Evolutionary conservation across 2,329 filamentous ascomycete species (phyloP).

Genomic region (Trichoderma oligosporum): DNA sequence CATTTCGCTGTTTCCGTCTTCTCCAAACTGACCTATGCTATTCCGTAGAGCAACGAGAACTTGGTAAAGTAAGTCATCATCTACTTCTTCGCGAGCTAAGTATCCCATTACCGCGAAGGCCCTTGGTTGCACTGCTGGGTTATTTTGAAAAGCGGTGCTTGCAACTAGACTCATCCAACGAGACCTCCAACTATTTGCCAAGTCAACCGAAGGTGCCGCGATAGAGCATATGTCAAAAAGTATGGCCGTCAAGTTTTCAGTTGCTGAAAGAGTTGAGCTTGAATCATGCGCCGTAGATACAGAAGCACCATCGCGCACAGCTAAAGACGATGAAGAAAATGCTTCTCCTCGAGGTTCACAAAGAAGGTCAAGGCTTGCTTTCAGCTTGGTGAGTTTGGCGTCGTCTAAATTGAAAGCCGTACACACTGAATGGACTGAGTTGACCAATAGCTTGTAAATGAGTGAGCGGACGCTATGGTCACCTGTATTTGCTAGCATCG

Average conservation of each 20-base stretch:
- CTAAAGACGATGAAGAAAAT: slow-evolving; percentile 46
- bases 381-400: slow-evolving; percentile 51
- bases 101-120: slow-evolving; percentile 71
- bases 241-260: slow-evolving; percentile 58
- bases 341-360: slow-evolving; percentile 58
- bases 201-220: slow-evolving; percentile 60
- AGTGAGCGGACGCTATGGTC: slow-evolving; percentile 52
- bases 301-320: slow-evolving; percentile 51
- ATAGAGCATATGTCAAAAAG: slow-evolving; percentile 61
- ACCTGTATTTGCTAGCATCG: slow-evolving; percentile 66
- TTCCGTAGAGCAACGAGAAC: slow-evolving; percentile 64
- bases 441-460: slow-evolving; percentile 62
- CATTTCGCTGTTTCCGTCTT: slow-evolving; percentile 64
- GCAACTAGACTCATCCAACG: slow-evolving; percentile 71
- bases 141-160: slow-evolving; percentile 69
- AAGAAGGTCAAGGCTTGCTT: slow-evolving; percentile 54
- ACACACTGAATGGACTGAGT: slow-evolving; percentile 64
- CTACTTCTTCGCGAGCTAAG: slow-evolving; percentile 65
- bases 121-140: slow-evolving; percentile 65
- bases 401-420: slow-evolving; percentile 63
- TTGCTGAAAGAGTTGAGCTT: slow-evolving; percentile 49
- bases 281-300: slow-evolving; percentile 53
- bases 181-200: slow-evolving; percentile 66
- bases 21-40: slow-evolving; percentile 61
- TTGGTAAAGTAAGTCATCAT: slow-evolving; percentile 68